phyloP scores from a whole-genome alignment of 176 grass and related monocot species.

The Hordeum marinum region DNA sequence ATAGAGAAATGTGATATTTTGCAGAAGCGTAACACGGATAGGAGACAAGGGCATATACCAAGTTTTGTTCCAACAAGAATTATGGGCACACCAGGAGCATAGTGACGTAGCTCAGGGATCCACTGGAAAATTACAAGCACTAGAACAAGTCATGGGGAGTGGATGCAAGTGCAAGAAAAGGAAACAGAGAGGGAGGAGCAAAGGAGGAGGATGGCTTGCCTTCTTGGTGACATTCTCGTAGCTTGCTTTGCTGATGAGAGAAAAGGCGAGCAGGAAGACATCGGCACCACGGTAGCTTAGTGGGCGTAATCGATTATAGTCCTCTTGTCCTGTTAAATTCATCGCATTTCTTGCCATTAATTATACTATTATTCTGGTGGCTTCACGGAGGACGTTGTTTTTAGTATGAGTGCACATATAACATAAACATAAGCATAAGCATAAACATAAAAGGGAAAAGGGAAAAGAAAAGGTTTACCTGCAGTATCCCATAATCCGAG shows the following conservation, averaged over 20 bases:
- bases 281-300: constrained; percentile 76
- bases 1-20: too few species aligned
- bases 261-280: constrained; percentile 73
- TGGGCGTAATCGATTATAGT: constrained; percentile 68
- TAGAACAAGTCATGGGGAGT: not conserved
- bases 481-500: not conserved
- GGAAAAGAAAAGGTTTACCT: not conserved
- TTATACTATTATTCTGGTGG: too few species aligned
- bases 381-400: not conserved
- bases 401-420: too few species aligned
- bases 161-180: not conserved
- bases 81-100: constrained; percentile 74
- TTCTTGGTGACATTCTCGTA: constrained; percentile 86
- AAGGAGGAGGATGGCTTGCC: constrained; percentile 22
- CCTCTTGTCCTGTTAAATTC: constrained; percentile 60
- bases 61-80: constrained; percentile 75
- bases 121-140: constrained; percentile 34
- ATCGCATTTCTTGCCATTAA: too few species aligned
- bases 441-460: too few species aligned
- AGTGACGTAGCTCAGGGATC: constrained; percentile 76
- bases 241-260: constrained; percentile 79
- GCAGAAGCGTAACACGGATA: not conserved
- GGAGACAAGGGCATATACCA: constrained; percentile 30
- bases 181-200: too few species aligned
- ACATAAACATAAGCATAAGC: too few species aligned